Evolutionary conservation across 2,329 filamentous ascomycete genomes (phyloP), one percentile per base, ranked within the genome.

Genomic region (Stagonosporopsis tanaceti): DNA sequence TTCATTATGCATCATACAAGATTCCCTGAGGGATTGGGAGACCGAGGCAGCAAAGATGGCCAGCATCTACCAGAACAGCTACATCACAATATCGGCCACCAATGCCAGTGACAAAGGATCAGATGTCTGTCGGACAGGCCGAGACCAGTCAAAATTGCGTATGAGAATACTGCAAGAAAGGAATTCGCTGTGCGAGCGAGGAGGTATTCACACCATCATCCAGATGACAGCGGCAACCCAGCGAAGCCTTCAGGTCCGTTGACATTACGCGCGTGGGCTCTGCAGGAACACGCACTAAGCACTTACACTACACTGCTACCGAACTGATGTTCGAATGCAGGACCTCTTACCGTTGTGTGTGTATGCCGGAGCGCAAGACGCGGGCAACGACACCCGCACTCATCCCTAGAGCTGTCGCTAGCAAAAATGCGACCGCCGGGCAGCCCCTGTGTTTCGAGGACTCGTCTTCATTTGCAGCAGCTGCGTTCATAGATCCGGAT

Each of bases 321-420:
- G 72, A 76, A 41, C 47, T 76, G n/a, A 54, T 75, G 4, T 76
- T 73, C 28, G 72, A 75, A 50, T 75, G 73, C 53, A 72, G 65
- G 38, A 70, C 68, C 5, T 70, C 68, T 1, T 71, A 65, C 47
- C 65, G 71, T 15, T 76, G 73, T 58, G 73, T 75, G 35, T 74
- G 73, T 40, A 58, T 63, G 54, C 69, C 71, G 11, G 60, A 67
- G 14, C 62, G 66, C 39, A 74, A 67, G 50, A 38, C 59, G 5
- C 68, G 63, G 25, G 60, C 66, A 20, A 76, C 71, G 1, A 72
- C 69, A 2, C 71, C 72, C 4, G 62, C 70, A 25, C 53, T 76
- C 1, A 73, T 75, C 9, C 71, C 73, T 1, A 71, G 68, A 56
- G 71, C 71, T 9, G 66, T 72, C 11, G 61, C 66, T 1, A 72